phyloP scores from a whole-genome alignment of 116 monocot genomes.

The Phalaenopsis hybrid region DNA sequence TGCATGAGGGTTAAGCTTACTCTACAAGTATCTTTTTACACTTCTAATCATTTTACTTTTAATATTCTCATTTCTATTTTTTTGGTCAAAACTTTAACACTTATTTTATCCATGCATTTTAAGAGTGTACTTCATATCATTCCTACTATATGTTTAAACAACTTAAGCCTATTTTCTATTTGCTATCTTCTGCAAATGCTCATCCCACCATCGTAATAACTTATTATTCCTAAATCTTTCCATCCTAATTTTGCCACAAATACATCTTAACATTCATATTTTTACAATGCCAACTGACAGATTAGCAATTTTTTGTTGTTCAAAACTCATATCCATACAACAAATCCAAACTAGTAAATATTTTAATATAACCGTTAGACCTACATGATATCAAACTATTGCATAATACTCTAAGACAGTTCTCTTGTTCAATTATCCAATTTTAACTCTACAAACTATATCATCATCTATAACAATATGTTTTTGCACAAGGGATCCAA shows the following conservation, averaged over 20 bases:
- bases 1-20: background rate
- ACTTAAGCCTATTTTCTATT: background rate
- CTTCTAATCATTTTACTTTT: background rate
- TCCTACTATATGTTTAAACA: background rate
- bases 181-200: background rate
- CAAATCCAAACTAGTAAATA: background rate
- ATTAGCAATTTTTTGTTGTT: background rate
- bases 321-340: background rate
- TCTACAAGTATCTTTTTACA: background rate
- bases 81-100: background rate
- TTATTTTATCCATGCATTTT: background rate
- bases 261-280: background rate
- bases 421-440: background rate
- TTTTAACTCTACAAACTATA: background rate
- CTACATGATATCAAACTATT: background rate
- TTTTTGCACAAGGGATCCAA: background rate
- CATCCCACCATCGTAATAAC: background rate
- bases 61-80: background rate
- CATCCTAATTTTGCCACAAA: background rate
- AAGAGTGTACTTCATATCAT: background rate
- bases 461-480: background rate
- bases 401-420: background rate
- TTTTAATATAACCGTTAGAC: background rate
- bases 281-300: background rate
- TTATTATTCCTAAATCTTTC: background rate